A percentile compares a stretch with the other conserved stretches of the same genome.
Conservation (phyloP, 2,329 filamentous ascomycete species). For the Knufia fluminis region DNA sequence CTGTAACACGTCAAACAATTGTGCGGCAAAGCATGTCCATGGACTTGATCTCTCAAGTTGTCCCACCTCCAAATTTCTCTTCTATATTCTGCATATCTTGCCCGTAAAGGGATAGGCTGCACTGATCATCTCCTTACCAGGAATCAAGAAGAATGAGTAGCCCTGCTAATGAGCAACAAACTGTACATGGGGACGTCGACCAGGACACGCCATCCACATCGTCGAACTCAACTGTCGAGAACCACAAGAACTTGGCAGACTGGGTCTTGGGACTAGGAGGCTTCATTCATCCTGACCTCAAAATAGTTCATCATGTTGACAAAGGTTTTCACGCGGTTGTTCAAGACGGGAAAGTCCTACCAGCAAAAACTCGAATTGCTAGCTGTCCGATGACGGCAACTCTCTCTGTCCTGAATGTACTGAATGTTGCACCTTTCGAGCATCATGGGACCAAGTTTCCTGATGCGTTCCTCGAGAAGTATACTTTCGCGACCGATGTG, state of each 20-base stretch:
- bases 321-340: slow-evolving; percentile 23
- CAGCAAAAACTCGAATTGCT: slow-evolving; percentile 16
- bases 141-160: not conserved
- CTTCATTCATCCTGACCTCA: slow-evolving; percentile 16
- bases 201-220: not conserved
- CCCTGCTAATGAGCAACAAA: not conserved
- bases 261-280: slow-evolving; percentile 21
- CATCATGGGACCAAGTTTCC: slow-evolving; percentile 22
- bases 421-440: slow-evolving; percentile 20
- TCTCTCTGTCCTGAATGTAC: slow-evolving; percentile 22
- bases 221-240: slow-evolving; percentile 10
- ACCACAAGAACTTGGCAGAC: slow-evolving; percentile 16
- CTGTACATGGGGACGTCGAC: not conserved
- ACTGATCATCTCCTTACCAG: not conserved
- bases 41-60: not conserved
- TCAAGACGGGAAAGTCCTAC: slow-evolving; percentile 11
- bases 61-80: slow-evolving; percentile 5
- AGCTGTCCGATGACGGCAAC: slow-evolving; percentile 21
- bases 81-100: not conserved
- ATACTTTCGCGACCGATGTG: slow-evolving; percentile 12
- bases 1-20: not conserved
- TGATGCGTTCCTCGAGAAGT: slow-evolving; percentile 14
- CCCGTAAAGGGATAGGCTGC: not conserved
- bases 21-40: not conserved
- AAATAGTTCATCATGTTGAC: slow-evolving; percentile 16